Conservation (phyloP, 495 filamentous ascomycete species). For the Bombardia bombarda region DNA sequence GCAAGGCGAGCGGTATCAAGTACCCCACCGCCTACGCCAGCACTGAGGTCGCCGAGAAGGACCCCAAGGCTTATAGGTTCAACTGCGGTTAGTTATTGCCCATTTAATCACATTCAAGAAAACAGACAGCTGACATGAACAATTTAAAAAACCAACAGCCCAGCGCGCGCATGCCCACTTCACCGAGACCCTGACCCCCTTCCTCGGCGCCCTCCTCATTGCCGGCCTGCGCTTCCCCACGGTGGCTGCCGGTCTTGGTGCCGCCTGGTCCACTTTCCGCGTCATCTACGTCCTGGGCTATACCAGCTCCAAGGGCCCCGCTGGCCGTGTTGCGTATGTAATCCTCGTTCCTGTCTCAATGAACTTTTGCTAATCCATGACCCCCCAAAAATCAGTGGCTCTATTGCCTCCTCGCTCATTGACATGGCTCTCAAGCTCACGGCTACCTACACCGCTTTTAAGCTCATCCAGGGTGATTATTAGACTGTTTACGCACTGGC, state of each 20-base stretch:
- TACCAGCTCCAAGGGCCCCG: slow-evolving; percentile 24
- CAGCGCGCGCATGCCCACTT: slow-evolving; percentile 69
- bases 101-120: not conserved
- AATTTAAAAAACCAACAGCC: slow-evolving; percentile 28
- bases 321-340: slow-evolving; percentile 23
- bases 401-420: slow-evolving; percentile 7
- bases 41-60: slow-evolving; percentile 50
- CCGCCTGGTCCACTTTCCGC: slow-evolving; percentile 48
- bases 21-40: slow-evolving; percentile 62
- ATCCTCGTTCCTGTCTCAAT: too few relatives aligned
- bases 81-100: slow-evolving; percentile 36
- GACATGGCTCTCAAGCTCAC: slow-evolving; percentile 22
- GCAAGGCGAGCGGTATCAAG: slow-evolving; percentile 47
- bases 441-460: slow-evolving; percentile 25
- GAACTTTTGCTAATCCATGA: too few relatives aligned
- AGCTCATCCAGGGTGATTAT: slow-evolving; percentile 19
- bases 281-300: slow-evolving; percentile 56
- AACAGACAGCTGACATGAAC: slow-evolving; percentile 21
- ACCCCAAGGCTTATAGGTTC: slow-evolving; percentile 36
- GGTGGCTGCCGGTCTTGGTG: slow-evolving; percentile 42
- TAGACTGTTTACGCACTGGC: too few relatives aligned
- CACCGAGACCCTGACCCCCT: slow-evolving; percentile 55
- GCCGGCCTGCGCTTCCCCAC: slow-evolving; percentile 49
- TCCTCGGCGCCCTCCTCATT: slow-evolving; percentile 50
- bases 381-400: too few relatives aligned